Conservation (phyloP, 2,329 filamentous ascomycete species). For the Lachnellula occidentalis region DNA sequence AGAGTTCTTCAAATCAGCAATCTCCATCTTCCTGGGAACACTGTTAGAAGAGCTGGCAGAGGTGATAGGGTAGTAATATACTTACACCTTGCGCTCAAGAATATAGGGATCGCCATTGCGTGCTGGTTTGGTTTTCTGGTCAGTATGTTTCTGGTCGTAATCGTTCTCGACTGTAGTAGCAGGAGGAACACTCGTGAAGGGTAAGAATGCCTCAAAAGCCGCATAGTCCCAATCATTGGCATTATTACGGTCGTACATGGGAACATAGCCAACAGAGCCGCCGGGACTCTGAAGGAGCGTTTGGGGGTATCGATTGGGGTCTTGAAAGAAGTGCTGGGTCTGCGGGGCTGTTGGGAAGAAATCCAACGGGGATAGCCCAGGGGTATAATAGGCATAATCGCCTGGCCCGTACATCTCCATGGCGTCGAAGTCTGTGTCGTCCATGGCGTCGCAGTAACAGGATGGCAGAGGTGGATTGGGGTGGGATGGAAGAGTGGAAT, state of each 20-base stretch:
- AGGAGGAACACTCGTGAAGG: not conserved
- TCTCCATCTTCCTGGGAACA: slow-evolving; percentile 37
- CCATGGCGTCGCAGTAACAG: not conserved
- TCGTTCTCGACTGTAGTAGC: not conserved
- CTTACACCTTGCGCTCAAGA: slow-evolving; percentile 3
- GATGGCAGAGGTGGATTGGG: too few relatives aligned
- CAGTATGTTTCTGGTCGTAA: not conserved
- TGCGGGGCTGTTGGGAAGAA: not conserved
- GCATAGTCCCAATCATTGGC: not conserved
- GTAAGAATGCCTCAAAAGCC: not conserved
- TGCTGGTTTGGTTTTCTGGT: not conserved
- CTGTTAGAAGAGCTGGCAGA: not conserved
- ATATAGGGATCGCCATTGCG: slow-evolving; percentile 5
- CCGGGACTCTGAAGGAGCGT: not conserved
- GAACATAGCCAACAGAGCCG: not conserved
- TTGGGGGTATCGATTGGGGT: not conserved
- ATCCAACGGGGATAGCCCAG: too few relatives aligned
- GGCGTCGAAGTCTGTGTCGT: too few relatives aligned
- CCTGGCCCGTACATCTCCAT: too few relatives aligned
- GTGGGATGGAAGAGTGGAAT: not conserved
- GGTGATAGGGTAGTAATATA: not conserved
- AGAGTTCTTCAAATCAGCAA: slow-evolving; percentile 68
- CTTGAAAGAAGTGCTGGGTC: not conserved
- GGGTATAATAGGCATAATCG: too few relatives aligned
- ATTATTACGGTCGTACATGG: not conserved